Evolutionary conservation across 208 protist species (phyloP).

Genomic region (Chromosphaera perkinsii): DNA sequence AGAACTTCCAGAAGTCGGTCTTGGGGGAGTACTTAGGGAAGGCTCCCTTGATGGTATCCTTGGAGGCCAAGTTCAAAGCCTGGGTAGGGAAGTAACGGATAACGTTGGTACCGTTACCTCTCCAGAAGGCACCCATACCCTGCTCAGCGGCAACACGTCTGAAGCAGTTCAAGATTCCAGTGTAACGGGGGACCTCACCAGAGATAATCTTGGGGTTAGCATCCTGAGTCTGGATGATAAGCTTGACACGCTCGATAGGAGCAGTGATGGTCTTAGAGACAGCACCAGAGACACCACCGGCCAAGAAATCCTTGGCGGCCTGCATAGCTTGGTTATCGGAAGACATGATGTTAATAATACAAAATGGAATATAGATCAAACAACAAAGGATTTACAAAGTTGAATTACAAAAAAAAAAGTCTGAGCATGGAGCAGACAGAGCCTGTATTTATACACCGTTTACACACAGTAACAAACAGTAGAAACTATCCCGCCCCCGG

Average conservation of each 20-base stretch:
- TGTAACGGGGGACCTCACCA: constrained; percentile 39
- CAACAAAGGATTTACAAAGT: too few species aligned
- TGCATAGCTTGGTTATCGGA: neutral
- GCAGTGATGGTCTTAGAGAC: constrained; percentile 82
- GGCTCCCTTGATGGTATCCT: constrained; percentile 86
- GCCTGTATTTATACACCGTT: too few species aligned
- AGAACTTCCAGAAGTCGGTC: constrained; percentile 71
- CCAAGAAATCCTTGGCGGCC: constrained; percentile 51
- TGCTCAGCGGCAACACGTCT: constrained; percentile 77
- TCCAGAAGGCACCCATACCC: constrained; percentile 86
- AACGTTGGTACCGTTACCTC: constrained; percentile 91
- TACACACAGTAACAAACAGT: too few species aligned
- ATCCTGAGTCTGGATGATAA: constrained; percentile 83
- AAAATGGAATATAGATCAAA: too few species aligned
- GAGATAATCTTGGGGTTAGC: constrained; percentile 38
- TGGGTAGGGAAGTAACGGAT: constrained; percentile 96
- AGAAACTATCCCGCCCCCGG: too few species aligned
- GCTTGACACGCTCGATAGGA: constrained; percentile 89
- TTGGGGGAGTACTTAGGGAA: constrained; percentile 75
- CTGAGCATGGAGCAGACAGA: too few species aligned
- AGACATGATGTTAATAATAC: too few species aligned
- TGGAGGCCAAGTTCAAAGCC: constrained; percentile 96
- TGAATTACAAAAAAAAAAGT: too few species aligned
- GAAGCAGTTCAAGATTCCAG: constrained; percentile 87
- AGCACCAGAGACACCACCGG: constrained; percentile 56